These are phyloP conservation scores for Rutstroemia sydowiana DNA, from an alignment of 2,329 filamentous ascomycete genomes.

Conservation along the genomic window DNA sequence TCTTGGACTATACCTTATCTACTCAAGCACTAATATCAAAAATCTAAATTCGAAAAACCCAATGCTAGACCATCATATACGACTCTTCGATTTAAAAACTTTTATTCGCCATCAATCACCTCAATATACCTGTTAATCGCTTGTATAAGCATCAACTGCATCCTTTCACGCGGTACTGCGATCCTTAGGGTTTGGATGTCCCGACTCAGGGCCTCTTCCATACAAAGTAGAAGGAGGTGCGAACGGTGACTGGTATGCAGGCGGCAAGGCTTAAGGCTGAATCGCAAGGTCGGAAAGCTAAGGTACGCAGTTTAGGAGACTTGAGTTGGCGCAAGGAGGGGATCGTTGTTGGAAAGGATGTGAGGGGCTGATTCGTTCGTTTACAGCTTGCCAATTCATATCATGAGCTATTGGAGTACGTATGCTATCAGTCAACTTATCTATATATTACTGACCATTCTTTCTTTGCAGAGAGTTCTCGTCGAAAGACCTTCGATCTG, in stretches of 20 bases:
- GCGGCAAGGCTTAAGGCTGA: constrained; percentile 49
- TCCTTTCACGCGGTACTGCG: constrained; percentile 1
- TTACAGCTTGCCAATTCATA: constrained; percentile 89
- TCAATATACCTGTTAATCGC: not conserved
- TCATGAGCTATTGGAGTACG: constrained; percentile 89
- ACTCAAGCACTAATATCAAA: constrained; percentile 7
- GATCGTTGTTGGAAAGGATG: constrained; percentile 22
- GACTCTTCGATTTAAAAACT: not conserved
- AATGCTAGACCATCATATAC: constrained; percentile 5
- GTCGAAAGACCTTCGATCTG: constrained; percentile 79
- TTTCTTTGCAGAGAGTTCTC: constrained; percentile 70
- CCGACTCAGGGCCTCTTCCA: constrained; percentile 17
- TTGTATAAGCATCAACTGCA: not conserved
- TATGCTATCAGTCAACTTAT: constrained; percentile 13
- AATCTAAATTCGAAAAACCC: constrained; percentile 5
- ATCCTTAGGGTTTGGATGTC: constrained; percentile 9
- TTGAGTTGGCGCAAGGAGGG: constrained; percentile 9
- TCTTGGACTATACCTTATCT: constrained; percentile 7
- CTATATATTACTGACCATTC: constrained; percentile 19
- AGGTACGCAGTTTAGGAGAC: constrained; percentile 34
- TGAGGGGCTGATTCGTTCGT: constrained; percentile 4
- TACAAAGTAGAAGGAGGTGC: constrained; percentile 26
- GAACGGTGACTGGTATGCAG: constrained; percentile 34
- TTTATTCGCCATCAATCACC: not conserved
- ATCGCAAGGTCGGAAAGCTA: constrained; percentile 53